phyloP scores from a whole-genome alignment of 2,329 filamentous ascomycete genomes.

The Alternaria burnsii region DNA sequence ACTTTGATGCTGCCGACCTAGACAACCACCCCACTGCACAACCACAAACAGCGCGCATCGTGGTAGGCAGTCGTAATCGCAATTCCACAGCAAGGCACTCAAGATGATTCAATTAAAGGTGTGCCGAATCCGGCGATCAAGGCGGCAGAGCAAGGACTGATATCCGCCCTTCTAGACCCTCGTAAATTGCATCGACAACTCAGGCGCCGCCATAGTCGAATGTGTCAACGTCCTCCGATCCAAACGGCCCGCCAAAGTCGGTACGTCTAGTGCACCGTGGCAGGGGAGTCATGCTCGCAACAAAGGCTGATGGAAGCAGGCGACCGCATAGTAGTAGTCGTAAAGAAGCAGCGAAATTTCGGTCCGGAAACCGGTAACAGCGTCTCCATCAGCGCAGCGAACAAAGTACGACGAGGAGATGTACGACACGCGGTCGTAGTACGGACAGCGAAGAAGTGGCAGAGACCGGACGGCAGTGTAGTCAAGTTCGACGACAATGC shows the following conservation, averaged over 20 bases:
- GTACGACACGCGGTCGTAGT: conserved; percentile 96
- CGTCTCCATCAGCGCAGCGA: conserved; percentile 75
- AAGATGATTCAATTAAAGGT: conserved; percentile 53
- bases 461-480: conserved; percentile 86
- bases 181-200: conserved; percentile 99
- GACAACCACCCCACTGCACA: conserved; percentile 8
- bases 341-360: conserved; percentile 90
- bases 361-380: conserved; percentile 75
- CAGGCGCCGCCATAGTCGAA: conserved; percentile 95
- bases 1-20: conserved; percentile 3
- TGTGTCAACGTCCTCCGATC: conserved; percentile 92
- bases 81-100: conserved; percentile 10
- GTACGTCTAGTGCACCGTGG: conserved; percentile 60
- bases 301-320: conserved; percentile 61
- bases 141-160: conserved; percentile 53
- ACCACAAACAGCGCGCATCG: conserved; percentile 18
- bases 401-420: conserved; percentile 96
- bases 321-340: conserved; percentile 95
- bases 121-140: conserved; percentile 14
- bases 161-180: conserved; percentile 75
- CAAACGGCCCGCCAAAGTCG: conserved; percentile 87
- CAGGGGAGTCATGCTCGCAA: neutral
- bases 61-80: neutral
- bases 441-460: conserved; percentile 85
- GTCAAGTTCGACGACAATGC: conserved; percentile 98